Evolutionary conservation across 2,329 filamentous ascomycete species (phyloP).

Genomic region (Taxawa tesnikishii): DNA sequence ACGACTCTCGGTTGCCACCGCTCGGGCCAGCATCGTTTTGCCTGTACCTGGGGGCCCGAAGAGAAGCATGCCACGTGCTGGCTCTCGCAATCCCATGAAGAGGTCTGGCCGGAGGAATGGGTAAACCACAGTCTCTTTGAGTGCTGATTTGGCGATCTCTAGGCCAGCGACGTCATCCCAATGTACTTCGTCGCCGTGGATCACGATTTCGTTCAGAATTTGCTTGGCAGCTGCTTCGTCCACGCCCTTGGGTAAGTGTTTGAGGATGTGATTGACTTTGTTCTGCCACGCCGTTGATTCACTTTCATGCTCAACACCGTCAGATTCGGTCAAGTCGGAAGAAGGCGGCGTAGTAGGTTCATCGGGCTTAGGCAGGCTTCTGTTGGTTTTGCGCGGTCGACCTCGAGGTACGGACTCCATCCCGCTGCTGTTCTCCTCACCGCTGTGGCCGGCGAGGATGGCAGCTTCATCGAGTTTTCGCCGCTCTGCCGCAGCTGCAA

Average conservation of each 20-base stretch:
- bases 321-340: conserved; percentile 29
- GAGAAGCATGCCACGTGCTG: conserved; percentile 85
- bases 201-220: conserved; percentile 90
- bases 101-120: conserved; percentile 90
- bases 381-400: conserved; percentile 8
- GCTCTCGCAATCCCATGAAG: conserved; percentile 90
- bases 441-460: conserved; percentile 6
- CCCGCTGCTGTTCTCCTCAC: conserved; percentile 8
- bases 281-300: conserved; percentile 46
- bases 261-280: conserved; percentile 54
- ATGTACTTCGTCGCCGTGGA: conserved; percentile 85
- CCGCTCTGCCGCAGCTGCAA: conserved; percentile 18
- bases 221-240: conserved; percentile 76
- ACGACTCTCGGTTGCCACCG: conserved; percentile 85
- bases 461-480: conserved; percentile 18
- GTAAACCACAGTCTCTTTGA: conserved; percentile 94
- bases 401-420: conserved; percentile 1
- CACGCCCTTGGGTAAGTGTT: conserved; percentile 67
- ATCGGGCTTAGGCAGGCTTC: conserved; percentile 14
- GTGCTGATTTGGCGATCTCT: conserved; percentile 76
- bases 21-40: conserved; percentile 94
- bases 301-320: conserved; percentile 2
- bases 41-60: conserved; percentile 97
- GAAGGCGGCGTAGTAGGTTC: conserved; percentile 33
- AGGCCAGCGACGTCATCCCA: conserved; percentile 91